phyloP scores from a whole-genome alignment of 2,329 filamentous ascomycete genomes.

The Ceratocystis destructans region DNA sequence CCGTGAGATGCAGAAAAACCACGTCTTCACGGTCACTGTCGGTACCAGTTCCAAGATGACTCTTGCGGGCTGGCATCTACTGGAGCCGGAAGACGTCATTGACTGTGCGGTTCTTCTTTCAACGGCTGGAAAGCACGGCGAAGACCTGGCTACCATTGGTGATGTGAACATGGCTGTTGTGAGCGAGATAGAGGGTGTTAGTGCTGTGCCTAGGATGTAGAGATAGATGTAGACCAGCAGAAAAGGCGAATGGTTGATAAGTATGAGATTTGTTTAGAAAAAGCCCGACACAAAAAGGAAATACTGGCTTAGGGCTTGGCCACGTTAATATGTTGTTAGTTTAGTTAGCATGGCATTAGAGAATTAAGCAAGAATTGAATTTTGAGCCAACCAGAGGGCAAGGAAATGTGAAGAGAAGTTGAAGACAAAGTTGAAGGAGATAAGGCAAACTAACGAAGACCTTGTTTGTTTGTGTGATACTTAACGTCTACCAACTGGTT shows the following conservation, averaged over 20 bases:
- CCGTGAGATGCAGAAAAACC: constrained; percentile 40
- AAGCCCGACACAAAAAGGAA: not conserved
- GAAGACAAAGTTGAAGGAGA: not conserved
- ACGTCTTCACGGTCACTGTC: constrained; percentile 82
- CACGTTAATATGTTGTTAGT: not conserved
- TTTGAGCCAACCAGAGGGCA: not conserved
- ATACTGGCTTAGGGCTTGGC: not conserved
- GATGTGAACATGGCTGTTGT: constrained; percentile 44
- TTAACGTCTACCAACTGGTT: no score
- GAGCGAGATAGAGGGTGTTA: constrained; percentile 40
- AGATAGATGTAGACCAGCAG: constrained; percentile 3
- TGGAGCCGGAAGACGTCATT: constrained; percentile 81
- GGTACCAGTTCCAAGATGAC: constrained; percentile 88
- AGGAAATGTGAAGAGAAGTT: not conserved
- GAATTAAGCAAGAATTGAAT: not conserved
- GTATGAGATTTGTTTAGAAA: not conserved
- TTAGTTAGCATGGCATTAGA: not conserved
- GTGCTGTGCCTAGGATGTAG: constrained; percentile 31
- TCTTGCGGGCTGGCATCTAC: constrained; percentile 74
- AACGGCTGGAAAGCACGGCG: constrained; percentile 31
- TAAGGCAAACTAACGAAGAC: not conserved
- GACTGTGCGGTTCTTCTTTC: constrained; percentile 47
- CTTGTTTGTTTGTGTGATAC: no score
- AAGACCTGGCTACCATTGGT: constrained; percentile 31
- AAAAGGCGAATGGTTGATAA: not conserved